phyloP scores from a whole-genome alignment of 139 green algal genomes.

The Picocystis salinarum region DNA sequence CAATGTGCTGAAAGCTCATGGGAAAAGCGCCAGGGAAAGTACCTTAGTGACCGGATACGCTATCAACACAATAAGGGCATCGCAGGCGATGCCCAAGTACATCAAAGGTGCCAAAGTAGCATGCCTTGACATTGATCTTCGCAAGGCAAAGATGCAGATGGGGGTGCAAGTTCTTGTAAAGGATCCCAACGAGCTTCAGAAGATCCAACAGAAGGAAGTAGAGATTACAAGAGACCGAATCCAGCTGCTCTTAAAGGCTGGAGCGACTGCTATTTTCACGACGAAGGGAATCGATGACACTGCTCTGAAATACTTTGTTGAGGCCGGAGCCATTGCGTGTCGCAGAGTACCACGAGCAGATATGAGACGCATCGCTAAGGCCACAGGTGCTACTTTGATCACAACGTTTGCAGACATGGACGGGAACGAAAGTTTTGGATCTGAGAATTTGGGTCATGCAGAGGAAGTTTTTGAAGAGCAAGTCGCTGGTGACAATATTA shows the following conservation, averaged over 20 bases:
- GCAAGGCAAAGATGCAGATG: conserved; percentile 75
- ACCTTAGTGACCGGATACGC: conserved; percentile 85
- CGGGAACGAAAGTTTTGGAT: conserved; percentile 86
- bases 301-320: conserved; percentile 97
- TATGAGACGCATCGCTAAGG: conserved; percentile 75
- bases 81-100: conserved; percentile 43
- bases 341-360: conserved; percentile 88
- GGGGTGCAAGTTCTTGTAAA: conserved; percentile 71
- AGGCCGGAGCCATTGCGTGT: conserved; percentile 75
- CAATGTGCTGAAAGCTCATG: conserved; percentile 96
- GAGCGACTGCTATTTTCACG: conserved; percentile 92
- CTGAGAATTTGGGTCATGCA: conserved; percentile 35
- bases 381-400: conserved; percentile 70
- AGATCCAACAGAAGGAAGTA: conserved; percentile 76
- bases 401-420: conserved; percentile 90
- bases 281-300: conserved; percentile 99
- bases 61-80: conserved; percentile 71
- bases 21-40: conserved; percentile 66
- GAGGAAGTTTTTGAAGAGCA: conserved; percentile 53
- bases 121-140: conserved; percentile 88
- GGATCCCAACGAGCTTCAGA: conserved; percentile 88
- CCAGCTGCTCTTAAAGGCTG: conserved; percentile 69
- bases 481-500: conserved; percentile 58
- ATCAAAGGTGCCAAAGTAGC: conserved; percentile 48
- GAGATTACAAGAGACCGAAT: conserved; percentile 94